Evolutionary conservation across 305 asterid species (phyloP), one percentile per base, ranked within the genome.

Genomic region (Solanum hybrid): DNA sequence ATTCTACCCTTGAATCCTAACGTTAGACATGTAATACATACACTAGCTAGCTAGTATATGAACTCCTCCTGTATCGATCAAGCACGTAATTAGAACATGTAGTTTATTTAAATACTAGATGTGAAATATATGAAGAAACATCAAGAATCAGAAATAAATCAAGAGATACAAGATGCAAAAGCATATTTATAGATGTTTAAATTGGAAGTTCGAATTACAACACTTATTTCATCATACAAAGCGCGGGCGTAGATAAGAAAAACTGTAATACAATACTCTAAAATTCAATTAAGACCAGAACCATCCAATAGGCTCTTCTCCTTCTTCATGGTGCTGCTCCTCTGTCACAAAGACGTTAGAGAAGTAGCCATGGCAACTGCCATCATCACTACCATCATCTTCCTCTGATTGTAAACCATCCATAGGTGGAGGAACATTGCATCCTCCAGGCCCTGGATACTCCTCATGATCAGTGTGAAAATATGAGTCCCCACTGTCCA

Each of bases 221-320:
- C 87, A 46, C 74, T 84, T 84, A 84, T 84, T 77, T 46, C 87
- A 57, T 87, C 10, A 12, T 88, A 64, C 89, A 83, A 76, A 82
- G 18, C 1, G 39, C 26, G 9, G 6, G 5, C 5, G 20, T 88
- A 33, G 20, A 67, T 34, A 69, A 80, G 77, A 82, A 71, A 71
- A 14, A 11, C 31, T 11, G 73, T 0, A 12, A 35, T 4, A 69
- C 7, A 33, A 31, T 11, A 33, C 10, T 84, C 40, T 83, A 42
- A 51, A 46, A 46, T 20, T 31, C 39, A 28, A 26, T 42, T 92
- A 95, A 71, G 95, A 91, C 99, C 99, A 96, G 91, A 95, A 96
- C 99, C 98, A 97, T 12, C 95, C 95, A 77, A 95, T 90, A 51
- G 94, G 94, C 93, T 95, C 98, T 11, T 89, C 90, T 18, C 91